Percentiles rank a stretch among this genome's conserved stretches.
phyloP scores from a whole-genome alignment of 805 yeast species.

The Yarrowia hollandica region DNA sequence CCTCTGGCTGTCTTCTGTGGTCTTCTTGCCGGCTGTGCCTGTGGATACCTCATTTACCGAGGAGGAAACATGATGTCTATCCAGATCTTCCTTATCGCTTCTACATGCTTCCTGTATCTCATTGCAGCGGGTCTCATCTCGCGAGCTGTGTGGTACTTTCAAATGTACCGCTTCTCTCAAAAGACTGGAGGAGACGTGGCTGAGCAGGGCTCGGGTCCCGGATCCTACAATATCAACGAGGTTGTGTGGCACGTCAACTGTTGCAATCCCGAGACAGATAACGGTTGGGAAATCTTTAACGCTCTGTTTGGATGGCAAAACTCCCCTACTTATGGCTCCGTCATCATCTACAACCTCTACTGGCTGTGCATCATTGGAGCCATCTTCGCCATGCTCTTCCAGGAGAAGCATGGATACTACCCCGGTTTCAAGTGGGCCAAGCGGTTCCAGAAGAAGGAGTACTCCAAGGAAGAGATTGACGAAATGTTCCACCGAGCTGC shows the following conservation, averaged over 20 bases:
- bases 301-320: constrained; percentile 97
- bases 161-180: constrained; percentile 61
- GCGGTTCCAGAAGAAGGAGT: constrained; percentile 32
- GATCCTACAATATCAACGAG: constrained; percentile 78
- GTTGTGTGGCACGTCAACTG: constrained; percentile 97
- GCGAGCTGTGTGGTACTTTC: constrained; percentile 89
- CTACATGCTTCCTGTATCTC: constrained; percentile 85
- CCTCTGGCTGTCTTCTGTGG: constrained; percentile 94
- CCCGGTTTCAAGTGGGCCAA: constrained; percentile 54
- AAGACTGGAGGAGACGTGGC: constrained; percentile 93
- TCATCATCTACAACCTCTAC: constrained; percentile 81
- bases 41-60: constrained; percentile 72
- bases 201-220: constrained; percentile 91
- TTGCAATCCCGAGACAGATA: constrained; percentile 87
- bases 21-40: constrained; percentile 69
- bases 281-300: constrained; percentile 97
- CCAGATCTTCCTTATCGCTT: constrained; percentile 80
- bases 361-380: constrained; percentile 69
- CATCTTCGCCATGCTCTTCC: constrained; percentile 65
- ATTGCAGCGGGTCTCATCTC: constrained; percentile 92
- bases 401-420: constrained; percentile 84
- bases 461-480: constrained; percentile 43
- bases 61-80: constrained; percentile 82
- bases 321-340: constrained; percentile 91
- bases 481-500: constrained; percentile 36